Evolutionary conservation across 1,284 basidiomycete genomes (phyloP), one percentile per base, ranked within the genome.

Genomic region (Agroathelia rolfsii): DNA sequence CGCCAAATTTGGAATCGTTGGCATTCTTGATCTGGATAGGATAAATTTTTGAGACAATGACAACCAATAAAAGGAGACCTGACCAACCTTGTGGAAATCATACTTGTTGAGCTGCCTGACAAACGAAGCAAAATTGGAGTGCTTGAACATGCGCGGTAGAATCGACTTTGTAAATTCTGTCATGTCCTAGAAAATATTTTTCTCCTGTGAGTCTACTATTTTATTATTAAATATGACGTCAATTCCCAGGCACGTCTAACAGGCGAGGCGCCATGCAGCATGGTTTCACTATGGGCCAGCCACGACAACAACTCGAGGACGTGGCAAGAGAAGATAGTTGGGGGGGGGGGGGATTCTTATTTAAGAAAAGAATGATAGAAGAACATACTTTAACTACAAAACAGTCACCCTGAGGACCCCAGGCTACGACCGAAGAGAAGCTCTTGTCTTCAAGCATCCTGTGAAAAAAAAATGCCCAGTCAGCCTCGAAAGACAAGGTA

Each of bases 51-150:
- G n/a, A n/a, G n/a, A n/a, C n/a, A n/a, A 14, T 22, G 27, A 16
- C 24, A 19, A 33, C 18, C 24, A 17, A 34, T 18, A 13, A 13
- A 26, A 33, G 31, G 15, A n/a, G 33, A 17, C 23, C 13, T 40
- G 24, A 36, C 62, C 48, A 35, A 80, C 86, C 66, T 96, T 97
- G 67, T 94, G 90, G 50, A 96, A 97, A 50, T 95, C 93, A 53
- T 97, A 97, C 62, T 96, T 97, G 73, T 97, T 97, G 24, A 97
- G 66, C 58, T 97, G 93, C 7, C 90, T 72, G 3, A 94, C 89
- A 51, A 94, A 94, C 35, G 74, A 80, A 17, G 92, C 90, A 56
- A 97, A 97, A 51, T 97, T 97, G 11, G 87, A 93, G 56, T 97
- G 93, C 50, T 95, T 88, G 72, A 96, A 97, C 61, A 95, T 83